These are phyloP conservation scores for Diversispora epigaea DNA, from an alignment of 192 early-diverging fungal genomes.

Conservation along the genomic window DNA sequence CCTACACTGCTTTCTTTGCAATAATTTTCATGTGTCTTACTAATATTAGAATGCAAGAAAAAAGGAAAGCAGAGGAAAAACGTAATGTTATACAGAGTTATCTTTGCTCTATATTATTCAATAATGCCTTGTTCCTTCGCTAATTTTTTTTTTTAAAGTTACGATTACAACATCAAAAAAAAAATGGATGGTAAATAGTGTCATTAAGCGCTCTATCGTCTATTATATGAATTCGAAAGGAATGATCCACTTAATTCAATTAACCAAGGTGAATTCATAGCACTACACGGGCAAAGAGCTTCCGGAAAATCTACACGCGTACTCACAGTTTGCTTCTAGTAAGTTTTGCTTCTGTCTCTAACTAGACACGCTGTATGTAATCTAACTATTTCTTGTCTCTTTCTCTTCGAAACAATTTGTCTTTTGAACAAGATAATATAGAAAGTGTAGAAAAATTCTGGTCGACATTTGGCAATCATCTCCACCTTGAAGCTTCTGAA, in stretches of 20 bases:
- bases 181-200: constrained; percentile 30
- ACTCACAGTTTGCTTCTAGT: constrained; percentile 32
- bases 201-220: constrained; percentile 24
- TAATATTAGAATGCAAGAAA: too few relatives aligned
- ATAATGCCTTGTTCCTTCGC: too few relatives aligned
- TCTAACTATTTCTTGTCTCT: background rate
- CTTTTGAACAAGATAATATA: constrained; percentile 21
- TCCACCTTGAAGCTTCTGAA: constrained; percentile 13
- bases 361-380: too few relatives aligned
- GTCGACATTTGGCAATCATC: constrained; percentile 12
- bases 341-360: constrained; percentile 18
- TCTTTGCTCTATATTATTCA: too few relatives aligned
- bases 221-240: constrained; percentile 23
- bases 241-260: constrained; percentile 27
- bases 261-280: constrained; percentile 24
- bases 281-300: constrained; percentile 29
- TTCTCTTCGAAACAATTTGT: constrained; percentile 7
- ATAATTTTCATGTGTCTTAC: too few relatives aligned
- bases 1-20: too few relatives aligned
- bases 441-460: constrained; percentile 16
- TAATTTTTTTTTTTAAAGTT: too few relatives aligned
- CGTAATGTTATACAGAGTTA: too few relatives aligned
- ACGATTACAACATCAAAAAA: constrained; percentile 4
- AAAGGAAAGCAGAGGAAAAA: too few relatives aligned
- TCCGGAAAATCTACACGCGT: constrained; percentile 36